Base-by-base conservation (phyloP, 306 rosid genomes). In the Citrullus colocynthis region DNA sequence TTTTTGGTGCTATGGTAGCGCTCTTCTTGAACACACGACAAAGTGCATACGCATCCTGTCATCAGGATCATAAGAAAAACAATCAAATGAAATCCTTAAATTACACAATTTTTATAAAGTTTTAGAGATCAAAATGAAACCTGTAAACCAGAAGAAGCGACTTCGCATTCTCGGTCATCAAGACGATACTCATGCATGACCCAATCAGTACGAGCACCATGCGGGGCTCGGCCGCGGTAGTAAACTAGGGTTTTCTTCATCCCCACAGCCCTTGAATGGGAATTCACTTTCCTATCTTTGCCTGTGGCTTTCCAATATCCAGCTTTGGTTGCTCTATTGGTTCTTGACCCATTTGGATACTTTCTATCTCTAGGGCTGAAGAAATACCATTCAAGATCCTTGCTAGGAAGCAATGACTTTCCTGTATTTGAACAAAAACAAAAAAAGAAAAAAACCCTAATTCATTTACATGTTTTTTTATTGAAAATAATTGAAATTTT, bases 221-320 rank as follows among this genome's bases (percentile, higher is more conserved):
- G 98, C 0, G 98, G 98, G 60, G 98, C 98, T 70, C 98, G 87
- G 14, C 98, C 98, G 18, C 93, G 42, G 79, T 94, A 94, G 67
- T 91, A 94, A 85, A 94, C 98, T 78, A 94, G 87, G 83, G 98
- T 94, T 90, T 94, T 94, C 86, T 94, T 94, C 96, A 80, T 90
- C 1, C 98, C 98, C 17, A 94, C 97, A 0, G 93, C 81, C 0
- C 91, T 82, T 9, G 83, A n/a, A 63, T 85, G 90, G 0, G 97
- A 94, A 51, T 90, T 90, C 52, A 94, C 97, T 57, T 91, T 94
- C 18, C 98, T 67, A 73, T 94, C 97, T 74, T 94, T 94, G 12
- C 98, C 98, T 0, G 98, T 94, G 0, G 98, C 98, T 81, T 94
- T 94, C 98, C 98, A 94, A 52, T 94, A 94, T 41, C 98, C 98